phyloP scores from a whole-genome alignment of 495 filamentous ascomycete genomes.

The Annulohypoxylon bovei region DNA sequence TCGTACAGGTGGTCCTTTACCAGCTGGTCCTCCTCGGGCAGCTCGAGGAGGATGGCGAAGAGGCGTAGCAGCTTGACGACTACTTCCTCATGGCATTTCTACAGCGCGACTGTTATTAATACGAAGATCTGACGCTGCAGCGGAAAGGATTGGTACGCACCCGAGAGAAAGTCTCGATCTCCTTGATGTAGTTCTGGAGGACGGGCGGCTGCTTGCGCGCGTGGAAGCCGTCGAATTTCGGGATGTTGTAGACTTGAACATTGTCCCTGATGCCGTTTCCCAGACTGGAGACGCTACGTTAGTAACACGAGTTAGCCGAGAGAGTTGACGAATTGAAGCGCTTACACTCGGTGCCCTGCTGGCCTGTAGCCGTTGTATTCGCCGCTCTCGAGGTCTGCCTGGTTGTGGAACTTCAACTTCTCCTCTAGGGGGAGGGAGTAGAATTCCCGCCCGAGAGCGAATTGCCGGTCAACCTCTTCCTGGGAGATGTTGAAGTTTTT shows the following conservation, averaged over 20 bases:
- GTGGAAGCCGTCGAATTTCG: slow-evolving; percentile 60
- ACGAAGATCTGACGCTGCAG: no score
- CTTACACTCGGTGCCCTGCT: slow-evolving; percentile 57
- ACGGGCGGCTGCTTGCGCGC: slow-evolving; percentile 52
- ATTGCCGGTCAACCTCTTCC: slow-evolving; percentile 69
- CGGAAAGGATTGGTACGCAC: slow-evolving; percentile 29
- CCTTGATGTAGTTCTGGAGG: slow-evolving; percentile 43
- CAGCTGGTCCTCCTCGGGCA: slow-evolving; percentile 61
- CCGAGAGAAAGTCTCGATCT: slow-evolving; percentile 55
- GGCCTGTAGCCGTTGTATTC: slow-evolving; percentile 54
- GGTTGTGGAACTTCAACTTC: slow-evolving; percentile 50
- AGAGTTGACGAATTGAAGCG: neutral
- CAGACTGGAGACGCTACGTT: slow-evolving; percentile 39
- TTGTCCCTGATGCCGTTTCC: slow-evolving; percentile 60
- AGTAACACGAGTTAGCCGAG: neutral
- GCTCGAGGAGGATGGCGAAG: slow-evolving; percentile 62
- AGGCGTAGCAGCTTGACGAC: slow-evolving; percentile 63
- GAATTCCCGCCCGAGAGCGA: slow-evolving; percentile 65
- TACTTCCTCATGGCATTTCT: slow-evolving; percentile 61
- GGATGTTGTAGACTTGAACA: slow-evolving; percentile 63
- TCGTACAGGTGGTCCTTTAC: slow-evolving; percentile 60
- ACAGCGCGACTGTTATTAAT: neutral
- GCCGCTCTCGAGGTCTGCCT: slow-evolving; percentile 36
- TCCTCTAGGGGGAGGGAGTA: slow-evolving; percentile 65
- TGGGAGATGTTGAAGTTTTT: slow-evolving; percentile 68